These are phyloP conservation scores for Ambrosiella xylebori DNA, from an alignment of 2,329 filamentous ascomycete species.

Conservation along the genomic window DNA sequence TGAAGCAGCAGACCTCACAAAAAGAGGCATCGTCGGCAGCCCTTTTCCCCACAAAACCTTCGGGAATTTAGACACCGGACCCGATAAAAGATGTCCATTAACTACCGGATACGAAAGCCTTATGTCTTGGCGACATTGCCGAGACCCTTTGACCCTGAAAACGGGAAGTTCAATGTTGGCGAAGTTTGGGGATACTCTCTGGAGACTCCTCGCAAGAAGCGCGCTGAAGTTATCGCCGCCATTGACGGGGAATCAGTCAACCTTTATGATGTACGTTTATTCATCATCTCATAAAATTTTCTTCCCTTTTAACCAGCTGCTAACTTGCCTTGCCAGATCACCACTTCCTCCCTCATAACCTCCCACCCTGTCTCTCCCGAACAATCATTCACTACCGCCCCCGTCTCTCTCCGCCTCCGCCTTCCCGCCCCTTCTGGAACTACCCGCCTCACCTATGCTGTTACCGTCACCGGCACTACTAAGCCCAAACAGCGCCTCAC, in stretches of 20 bases:
- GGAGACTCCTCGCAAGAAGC: constrained; percentile 42
- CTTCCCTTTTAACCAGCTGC: constrained; percentile 6
- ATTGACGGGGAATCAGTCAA: constrained; percentile 49
- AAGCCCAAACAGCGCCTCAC: constrained; percentile 31
- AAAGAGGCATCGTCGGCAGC: not conserved
- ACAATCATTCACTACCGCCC: constrained; percentile 44
- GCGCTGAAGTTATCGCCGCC: constrained; percentile 45
- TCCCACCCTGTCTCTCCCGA: constrained; percentile 51
- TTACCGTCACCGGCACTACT: constrained; percentile 29
- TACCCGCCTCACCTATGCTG: constrained; percentile 43
- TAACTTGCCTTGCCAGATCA: constrained; percentile 28
- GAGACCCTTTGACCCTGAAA: constrained; percentile 33
- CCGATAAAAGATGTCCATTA: constrained; percentile 33
- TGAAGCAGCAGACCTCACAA: not conserved
- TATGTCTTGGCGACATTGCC: constrained; percentile 44
- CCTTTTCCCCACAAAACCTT: not conserved
- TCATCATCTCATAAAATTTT: not conserved
- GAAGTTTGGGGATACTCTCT: constrained; percentile 44
- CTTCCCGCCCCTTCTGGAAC: constrained; percentile 29
- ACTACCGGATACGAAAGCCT: constrained; percentile 46
- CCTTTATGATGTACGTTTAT: constrained; percentile 41
- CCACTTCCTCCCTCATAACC: constrained; percentile 43
- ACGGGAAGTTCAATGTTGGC: constrained; percentile 34
- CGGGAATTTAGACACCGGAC: not conserved
- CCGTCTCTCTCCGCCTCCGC: constrained; percentile 39